Conservation (phyloP, 371 early-diverging fungal species). For the Edhazardia aedis region DNA sequence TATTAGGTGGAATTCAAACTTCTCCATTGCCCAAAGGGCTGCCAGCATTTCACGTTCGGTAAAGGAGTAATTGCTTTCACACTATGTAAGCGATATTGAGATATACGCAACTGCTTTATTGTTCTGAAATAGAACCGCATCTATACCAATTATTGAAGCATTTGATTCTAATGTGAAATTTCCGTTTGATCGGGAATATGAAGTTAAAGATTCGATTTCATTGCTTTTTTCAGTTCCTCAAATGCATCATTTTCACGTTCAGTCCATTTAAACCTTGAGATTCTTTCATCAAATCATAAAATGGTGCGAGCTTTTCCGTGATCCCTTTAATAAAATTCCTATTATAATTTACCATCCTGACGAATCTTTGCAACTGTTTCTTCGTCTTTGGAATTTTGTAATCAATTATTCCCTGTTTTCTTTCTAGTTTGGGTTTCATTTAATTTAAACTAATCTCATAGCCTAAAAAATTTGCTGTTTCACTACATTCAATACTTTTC, state of each 20-base stretch:
- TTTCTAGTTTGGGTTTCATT: not conserved
- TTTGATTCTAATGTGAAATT: slow-evolving; percentile 13
- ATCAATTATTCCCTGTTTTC: not conserved
- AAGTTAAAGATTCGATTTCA: not conserved
- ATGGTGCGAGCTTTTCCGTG: not conserved
- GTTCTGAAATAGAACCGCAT: slow-evolving; percentile 2
- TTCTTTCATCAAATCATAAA: not conserved
- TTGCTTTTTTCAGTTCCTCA: not conserved
- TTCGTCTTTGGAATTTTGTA: slow-evolving; percentile 1
- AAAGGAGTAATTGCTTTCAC: slow-evolving; percentile 1
- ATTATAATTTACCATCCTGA: slow-evolving; percentile 11
- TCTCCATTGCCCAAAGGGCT: not conserved
- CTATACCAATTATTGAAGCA: slow-evolving; percentile 14
- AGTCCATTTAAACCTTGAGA: not conserved
- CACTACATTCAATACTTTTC: slow-evolving; percentile 3
- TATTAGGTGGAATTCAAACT: not conserved
- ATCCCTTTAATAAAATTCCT: slow-evolving; percentile 8
- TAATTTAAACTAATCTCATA: not conserved
- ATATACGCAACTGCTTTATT: not conserved
- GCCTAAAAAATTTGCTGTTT: not conserved
- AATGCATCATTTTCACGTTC: not conserved
- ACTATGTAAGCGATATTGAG: not conserved
- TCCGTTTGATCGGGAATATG: slow-evolving; percentile 3
- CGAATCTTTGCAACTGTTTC: slow-evolving; percentile 5
- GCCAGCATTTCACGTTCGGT: not conserved